phyloP scores from a whole-genome alignment of 345 rosid genomes.

The Euphorbia pulcherrima region DNA sequence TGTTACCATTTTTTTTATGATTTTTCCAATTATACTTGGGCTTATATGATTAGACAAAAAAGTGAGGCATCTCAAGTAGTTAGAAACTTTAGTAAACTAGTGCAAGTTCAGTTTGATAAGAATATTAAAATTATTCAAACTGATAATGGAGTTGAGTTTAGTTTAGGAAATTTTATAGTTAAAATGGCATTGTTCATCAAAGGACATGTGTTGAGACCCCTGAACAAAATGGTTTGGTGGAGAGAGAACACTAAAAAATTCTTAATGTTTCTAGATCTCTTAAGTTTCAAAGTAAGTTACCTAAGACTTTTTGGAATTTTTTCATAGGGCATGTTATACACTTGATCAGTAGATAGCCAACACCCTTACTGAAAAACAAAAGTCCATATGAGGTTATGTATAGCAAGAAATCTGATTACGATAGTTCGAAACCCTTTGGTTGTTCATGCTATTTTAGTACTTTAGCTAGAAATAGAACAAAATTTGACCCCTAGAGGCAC shows the following conservation, averaged over 20 bases:
- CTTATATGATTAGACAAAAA: too few relatives aligned
- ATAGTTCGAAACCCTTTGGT: neutral
- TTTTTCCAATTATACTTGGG: neutral
- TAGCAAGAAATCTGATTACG: neutral
- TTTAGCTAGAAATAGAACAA: neutral
- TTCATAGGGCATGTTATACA: neutral
- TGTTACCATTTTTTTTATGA: too few relatives aligned
- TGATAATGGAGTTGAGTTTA: neutral
- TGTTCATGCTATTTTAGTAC: neutral
- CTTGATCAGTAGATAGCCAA: neutral
- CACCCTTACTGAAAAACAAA: neutral
- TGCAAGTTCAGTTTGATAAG: neutral
- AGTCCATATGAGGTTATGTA: neutral
- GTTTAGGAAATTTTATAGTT: too few relatives aligned
- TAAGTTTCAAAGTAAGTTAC: neutral
- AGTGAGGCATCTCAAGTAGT: neutral
- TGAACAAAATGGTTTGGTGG: neutral
- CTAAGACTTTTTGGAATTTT: neutral
- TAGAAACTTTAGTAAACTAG: too few relatives aligned
- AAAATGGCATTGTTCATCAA: neutral
- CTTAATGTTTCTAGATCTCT: neutral
- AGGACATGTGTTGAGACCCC: neutral
- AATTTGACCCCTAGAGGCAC: neutral
- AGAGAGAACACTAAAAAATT: neutral
- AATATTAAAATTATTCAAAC: too few relatives aligned